A percentile compares a stretch with the other conserved stretches of the same genome.
Conservation (phyloP, 73 alveolate genomes). For the Halteria grandinella region DNA sequence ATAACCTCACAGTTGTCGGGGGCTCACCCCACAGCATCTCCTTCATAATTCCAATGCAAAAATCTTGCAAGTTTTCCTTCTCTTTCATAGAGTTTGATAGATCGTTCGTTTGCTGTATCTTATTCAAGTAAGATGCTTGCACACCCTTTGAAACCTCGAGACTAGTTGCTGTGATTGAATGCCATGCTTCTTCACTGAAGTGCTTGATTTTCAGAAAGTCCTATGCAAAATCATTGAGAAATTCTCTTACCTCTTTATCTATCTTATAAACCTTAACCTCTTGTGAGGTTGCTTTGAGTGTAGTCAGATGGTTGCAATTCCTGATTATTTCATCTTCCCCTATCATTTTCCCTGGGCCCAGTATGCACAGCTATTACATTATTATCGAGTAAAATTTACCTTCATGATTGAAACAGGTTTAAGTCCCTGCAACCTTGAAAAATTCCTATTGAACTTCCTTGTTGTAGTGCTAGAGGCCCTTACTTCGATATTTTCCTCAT, state of each 20-base stretch:
- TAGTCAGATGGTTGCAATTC: constrained; percentile 13
- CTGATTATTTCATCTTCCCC: constrained; percentile 44
- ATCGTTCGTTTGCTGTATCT: constrained; percentile 6
- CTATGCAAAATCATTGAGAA: not conserved
- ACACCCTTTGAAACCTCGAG: not conserved
- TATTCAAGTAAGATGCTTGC: not conserved
- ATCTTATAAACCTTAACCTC: constrained; percentile 8
- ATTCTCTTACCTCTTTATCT: constrained; percentile 16
- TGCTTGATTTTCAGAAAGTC: constrained; percentile 28
- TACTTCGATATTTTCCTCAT: constrained; percentile 42
- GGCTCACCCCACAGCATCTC: constrained; percentile 57
- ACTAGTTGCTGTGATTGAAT: not conserved
- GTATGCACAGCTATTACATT: constrained; percentile 27
- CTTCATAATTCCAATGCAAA: constrained; percentile 40
- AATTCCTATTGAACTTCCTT: constrained; percentile 29
- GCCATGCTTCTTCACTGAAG: constrained; percentile 37
- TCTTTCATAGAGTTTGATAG: constrained; percentile 30
- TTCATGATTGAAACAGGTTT: not conserved
- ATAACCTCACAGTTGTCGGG: constrained; percentile 33
- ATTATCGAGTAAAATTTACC: not conserved
- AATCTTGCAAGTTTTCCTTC: not conserved
- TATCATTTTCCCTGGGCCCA: constrained; percentile 44
- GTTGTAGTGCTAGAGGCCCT: constrained; percentile 28
- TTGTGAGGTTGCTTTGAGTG: constrained; percentile 1
- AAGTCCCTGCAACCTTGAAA: constrained; percentile 15